Conservation (phyloP, 495 filamentous ascomycete species). For the Cercophora scortea region DNA sequence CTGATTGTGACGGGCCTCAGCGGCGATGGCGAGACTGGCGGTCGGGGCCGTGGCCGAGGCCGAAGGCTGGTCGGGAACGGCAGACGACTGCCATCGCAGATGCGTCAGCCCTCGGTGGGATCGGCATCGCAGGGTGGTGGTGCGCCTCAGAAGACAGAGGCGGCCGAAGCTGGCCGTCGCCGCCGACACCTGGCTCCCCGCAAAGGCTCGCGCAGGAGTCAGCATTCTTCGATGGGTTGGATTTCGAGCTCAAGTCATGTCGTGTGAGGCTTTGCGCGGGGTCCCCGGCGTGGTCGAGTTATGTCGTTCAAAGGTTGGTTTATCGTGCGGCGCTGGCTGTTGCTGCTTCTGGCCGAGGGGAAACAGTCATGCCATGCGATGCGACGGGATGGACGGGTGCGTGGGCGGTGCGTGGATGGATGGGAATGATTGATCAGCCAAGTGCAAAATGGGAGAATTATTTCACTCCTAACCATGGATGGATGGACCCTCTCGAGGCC, state of each 20-base stretch:
- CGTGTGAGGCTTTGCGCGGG: background rate
- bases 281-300: too few species aligned
- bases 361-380: too few species aligned
- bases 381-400: too few species aligned
- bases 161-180: slow-evolving; percentile 29
- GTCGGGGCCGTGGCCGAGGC: background rate
- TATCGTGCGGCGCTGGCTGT: too few species aligned
- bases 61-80: background rate
- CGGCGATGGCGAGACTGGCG: slow-evolving; percentile 38
- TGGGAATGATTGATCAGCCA: too few species aligned
- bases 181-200: slow-evolving; percentile 27
- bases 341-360: too few species aligned
- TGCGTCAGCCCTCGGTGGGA: slow-evolving; percentile 17
- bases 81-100: slow-evolving; percentile 30
- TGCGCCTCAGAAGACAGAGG: slow-evolving; percentile 32
- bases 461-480: too few species aligned
- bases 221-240: slow-evolving; percentile 26
- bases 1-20: slow-evolving; percentile 70
- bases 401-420: too few species aligned
- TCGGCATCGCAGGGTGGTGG: slow-evolving; percentile 11
- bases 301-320: too few species aligned
- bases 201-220: slow-evolving; percentile 23
- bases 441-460: too few species aligned
- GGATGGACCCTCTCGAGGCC: too few species aligned
- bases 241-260: slow-evolving; percentile 16